Conservation (phyloP, 192 early-diverging fungal genomes). For the Geranomyces variabilis region DNA sequence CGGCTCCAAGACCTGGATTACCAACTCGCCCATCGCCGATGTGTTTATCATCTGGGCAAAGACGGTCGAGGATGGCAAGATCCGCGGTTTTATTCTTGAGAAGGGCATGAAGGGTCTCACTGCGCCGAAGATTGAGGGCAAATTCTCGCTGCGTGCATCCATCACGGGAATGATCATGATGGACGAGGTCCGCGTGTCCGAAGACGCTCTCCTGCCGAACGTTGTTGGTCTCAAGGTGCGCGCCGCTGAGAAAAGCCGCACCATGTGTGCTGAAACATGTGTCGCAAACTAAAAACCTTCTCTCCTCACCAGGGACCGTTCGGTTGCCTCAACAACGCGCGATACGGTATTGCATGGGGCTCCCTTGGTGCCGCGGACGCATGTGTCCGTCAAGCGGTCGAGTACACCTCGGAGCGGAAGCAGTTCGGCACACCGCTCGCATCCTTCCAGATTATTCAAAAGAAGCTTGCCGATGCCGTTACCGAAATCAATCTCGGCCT, state of each 20-base stretch:
- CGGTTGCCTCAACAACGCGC: slow-evolving; percentile 96
- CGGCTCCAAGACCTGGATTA: slow-evolving; percentile 98
- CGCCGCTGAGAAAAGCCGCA: neutral
- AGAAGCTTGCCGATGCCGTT: slow-evolving; percentile 93
- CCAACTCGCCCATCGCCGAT: slow-evolving; percentile 97
- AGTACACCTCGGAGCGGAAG: slow-evolving; percentile 82
- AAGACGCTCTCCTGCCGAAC: slow-evolving; percentile 89
- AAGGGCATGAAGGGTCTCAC: slow-evolving; percentile 88
- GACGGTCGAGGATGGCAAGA: slow-evolving; percentile 73
- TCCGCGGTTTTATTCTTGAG: slow-evolving; percentile 94
- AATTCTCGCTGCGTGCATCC: slow-evolving; percentile 92
- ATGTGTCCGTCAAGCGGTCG: slow-evolving; percentile 85
- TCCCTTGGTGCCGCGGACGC: slow-evolving; percentile 92
- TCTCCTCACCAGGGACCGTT: slow-evolving; percentile 76
- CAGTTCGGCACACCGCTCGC: slow-evolving; percentile 95
- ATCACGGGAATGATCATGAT: slow-evolving; percentile 98
- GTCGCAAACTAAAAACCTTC: neutral
- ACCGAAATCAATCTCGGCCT: slow-evolving; percentile 90
- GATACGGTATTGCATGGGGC: slow-evolving; percentile 97
- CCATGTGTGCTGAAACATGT: no score
- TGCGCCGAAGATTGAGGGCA: slow-evolving; percentile 90
- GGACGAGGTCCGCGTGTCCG: slow-evolving; percentile 94
- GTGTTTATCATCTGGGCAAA: slow-evolving; percentile 98
- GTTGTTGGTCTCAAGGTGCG: slow-evolving; percentile 71
- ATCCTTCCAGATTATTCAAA: slow-evolving; percentile 92